Conservation (phyloP, 2,329 filamentous ascomycete species). For the Juglanconis sp. region DNA sequence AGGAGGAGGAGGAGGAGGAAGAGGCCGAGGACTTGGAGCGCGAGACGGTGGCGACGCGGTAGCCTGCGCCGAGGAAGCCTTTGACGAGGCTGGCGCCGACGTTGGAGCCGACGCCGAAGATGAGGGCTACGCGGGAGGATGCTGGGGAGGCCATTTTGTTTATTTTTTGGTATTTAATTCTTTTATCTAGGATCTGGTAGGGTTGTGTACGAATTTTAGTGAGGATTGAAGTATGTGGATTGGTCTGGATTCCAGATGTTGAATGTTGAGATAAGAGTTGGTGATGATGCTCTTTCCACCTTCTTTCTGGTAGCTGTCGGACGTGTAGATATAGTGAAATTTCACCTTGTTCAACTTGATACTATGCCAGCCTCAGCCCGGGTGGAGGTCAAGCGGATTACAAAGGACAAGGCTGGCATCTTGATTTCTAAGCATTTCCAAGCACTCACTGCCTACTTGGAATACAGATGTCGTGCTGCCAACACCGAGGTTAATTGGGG, state of each 20-base stretch:
- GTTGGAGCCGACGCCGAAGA: slow-evolving; percentile 19
- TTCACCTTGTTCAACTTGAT: neutral
- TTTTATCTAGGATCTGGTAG: neutral
- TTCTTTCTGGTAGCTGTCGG: neutral
- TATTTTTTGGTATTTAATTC: neutral
- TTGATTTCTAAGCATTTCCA: neutral
- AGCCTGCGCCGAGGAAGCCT: slow-evolving; percentile 16
- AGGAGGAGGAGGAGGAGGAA: neutral
- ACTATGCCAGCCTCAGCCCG: neutral
- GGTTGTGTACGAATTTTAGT: neutral
- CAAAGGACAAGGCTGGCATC: neutral
- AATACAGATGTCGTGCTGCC: neutral
- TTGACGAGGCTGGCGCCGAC: slow-evolving; percentile 15
- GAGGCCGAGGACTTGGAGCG: slow-evolving; percentile 9
- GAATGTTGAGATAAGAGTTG: neutral
- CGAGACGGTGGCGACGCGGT: slow-evolving; percentile 18
- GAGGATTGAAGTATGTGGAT: too few species aligned
- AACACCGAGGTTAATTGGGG: neutral
- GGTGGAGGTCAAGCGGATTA: neutral
- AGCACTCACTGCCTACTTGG: too few species aligned
- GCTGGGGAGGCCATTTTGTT: neutral
- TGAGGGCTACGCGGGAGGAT: slow-evolving; percentile 11
- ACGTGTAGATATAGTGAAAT: neutral
- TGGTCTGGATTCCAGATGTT: too few species aligned
- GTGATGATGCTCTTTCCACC: neutral